These are phyloP conservation scores for Cydonia oblonga DNA, from an alignment of 331 rosid species.

Conservation along the genomic window DNA sequence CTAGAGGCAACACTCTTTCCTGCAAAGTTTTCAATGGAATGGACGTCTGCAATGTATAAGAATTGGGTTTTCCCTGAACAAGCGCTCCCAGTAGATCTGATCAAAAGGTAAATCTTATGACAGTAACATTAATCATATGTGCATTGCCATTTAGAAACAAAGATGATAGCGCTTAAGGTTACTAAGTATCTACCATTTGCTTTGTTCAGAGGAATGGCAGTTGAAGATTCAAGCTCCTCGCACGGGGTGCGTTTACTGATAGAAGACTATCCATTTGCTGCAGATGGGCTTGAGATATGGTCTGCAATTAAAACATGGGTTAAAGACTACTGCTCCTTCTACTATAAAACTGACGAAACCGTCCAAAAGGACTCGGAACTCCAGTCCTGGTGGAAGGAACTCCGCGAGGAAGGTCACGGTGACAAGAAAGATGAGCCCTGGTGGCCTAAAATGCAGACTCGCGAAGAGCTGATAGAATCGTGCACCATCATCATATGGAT, in stretches of 20 bases:
- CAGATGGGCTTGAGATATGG: not conserved
- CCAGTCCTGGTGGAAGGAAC: not conserved
- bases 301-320: not conserved
- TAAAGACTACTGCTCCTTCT: not conserved
- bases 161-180: not conserved
- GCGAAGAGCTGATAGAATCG: not conserved
- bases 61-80: slow-evolving; percentile 25
- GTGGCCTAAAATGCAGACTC: not conserved
- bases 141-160: not conserved
- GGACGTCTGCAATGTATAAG: slow-evolving; percentile 20
- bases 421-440: not conserved
- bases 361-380: not conserved
- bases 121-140: not conserved
- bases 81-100: slow-evolving; percentile 30
- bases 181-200: not conserved
- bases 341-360: not conserved
- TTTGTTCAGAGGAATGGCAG: not conserved
- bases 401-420: not conserved
- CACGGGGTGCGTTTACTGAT: not conserved
- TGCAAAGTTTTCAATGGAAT: not conserved
- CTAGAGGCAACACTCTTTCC: not conserved
- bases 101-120: slow-evolving; percentile 17
- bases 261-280: not conserved
- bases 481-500: not conserved
- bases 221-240: not conserved